phyloP scores from a whole-genome alignment of 163 green algal genomes.

The Smithsoniella earleae region DNA sequence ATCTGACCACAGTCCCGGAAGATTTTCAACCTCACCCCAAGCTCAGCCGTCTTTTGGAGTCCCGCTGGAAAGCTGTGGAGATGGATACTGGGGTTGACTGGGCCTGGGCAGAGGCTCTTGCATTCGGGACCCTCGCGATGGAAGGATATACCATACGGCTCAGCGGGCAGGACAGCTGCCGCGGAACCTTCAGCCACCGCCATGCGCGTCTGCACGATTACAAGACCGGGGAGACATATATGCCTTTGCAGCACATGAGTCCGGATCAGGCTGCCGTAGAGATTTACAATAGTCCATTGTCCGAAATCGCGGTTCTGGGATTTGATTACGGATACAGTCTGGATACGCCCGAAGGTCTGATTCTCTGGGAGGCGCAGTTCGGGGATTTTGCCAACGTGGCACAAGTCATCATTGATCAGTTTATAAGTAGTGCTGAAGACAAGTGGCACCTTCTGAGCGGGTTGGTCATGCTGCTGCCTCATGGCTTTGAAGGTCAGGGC shows the following conservation, averaged over 20 bases:
- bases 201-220: constrained; percentile 59
- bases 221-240: too few species aligned
- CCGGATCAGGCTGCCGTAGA: constrained; percentile 46
- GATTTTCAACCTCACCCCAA: too few species aligned
- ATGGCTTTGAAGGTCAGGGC: constrained; percentile 45
- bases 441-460: constrained; percentile 87
- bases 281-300: constrained; percentile 63
- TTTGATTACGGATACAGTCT: constrained; percentile 79
- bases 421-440: constrained; percentile 82
- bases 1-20: too few species aligned
- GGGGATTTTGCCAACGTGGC: constrained; percentile 67
- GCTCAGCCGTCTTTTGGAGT: too few species aligned
- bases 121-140: constrained; percentile 54
- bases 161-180: constrained; percentile 64
- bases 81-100: constrained; percentile 55
- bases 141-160: constrained; percentile 54
- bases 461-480: constrained; percentile 36
- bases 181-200: constrained; percentile 73
- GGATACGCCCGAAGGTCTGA: constrained; percentile 45
- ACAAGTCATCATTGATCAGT: constrained; percentile 96
- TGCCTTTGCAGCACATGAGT: constrained; percentile 51
- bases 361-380: constrained; percentile 80
- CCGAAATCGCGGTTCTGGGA: constrained; percentile 60
- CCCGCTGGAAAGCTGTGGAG: constrained; percentile 47
- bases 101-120: constrained; percentile 65